These are phyloP conservation scores for Aspergillus avenaceus DNA, from an alignment of 495 filamentous ascomycete genomes.

Conservation along the genomic window DNA sequence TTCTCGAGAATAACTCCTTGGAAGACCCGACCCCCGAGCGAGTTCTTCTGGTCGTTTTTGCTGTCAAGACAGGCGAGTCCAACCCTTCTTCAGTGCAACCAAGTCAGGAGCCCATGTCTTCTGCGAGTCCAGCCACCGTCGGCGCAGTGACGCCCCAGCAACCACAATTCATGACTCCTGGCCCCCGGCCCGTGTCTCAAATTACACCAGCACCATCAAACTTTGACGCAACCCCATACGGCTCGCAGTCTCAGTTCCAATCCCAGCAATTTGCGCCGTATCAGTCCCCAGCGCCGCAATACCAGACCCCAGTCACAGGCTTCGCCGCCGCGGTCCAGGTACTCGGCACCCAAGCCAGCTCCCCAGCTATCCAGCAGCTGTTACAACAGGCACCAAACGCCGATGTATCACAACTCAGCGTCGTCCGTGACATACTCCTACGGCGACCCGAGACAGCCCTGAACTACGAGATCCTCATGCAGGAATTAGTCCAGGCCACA, in stretches of 20 bases:
- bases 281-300: slow-evolving; percentile 5
- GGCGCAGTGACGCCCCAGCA: slow-evolving; percentile 36
- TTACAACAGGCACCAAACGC: slow-evolving; percentile 62
- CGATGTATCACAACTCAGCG: slow-evolving; percentile 56
- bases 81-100: slow-evolving; percentile 41
- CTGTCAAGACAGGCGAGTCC: slow-evolving; percentile 54
- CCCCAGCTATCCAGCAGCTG: slow-evolving; percentile 62
- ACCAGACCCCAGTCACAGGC: slow-evolving; percentile 17
- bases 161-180: slow-evolving; percentile 27
- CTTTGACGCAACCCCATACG: slow-evolving; percentile 20
- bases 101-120: slow-evolving; percentile 32
- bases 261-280: slow-evolving; percentile 22
- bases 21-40: slow-evolving; percentile 62
- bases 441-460: slow-evolving; percentile 44
- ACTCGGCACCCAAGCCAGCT: slow-evolving; percentile 53
- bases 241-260: slow-evolving; percentile 16
- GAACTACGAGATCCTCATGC: slow-evolving; percentile 34
- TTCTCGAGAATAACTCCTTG: slow-evolving; percentile 69
- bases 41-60: slow-evolving; percentile 72
- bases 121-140: slow-evolving; percentile 43
- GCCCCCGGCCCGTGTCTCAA: slow-evolving; percentile 19
- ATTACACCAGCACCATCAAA: slow-evolving; percentile 22
- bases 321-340: slow-evolving; percentile 41
- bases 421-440: slow-evolving; percentile 56
- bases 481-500: slow-evolving; percentile 35